Percentiles rank a stretch among this genome's conserved stretches.
phyloP scores from a whole-genome alignment of 116 monocot genomes.

The Trichopus zeylanicus region DNA sequence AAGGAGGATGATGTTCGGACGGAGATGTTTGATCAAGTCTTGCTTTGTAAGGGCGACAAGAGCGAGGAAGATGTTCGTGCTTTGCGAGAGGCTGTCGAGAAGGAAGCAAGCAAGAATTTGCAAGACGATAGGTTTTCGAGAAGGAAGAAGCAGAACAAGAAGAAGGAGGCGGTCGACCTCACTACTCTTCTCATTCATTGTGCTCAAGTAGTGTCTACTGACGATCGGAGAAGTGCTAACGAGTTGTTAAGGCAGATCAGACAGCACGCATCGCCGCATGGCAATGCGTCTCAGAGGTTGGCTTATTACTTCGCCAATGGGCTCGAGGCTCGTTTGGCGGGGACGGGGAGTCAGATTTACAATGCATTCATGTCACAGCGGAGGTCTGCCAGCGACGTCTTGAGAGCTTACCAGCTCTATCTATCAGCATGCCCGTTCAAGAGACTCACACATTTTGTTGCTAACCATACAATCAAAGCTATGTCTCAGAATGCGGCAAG shows the following conservation, averaged over 20 bases:
- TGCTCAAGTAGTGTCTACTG: conserved; percentile 75
- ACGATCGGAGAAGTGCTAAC: conserved; percentile 48
- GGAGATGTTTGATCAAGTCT: conserved; percentile 2
- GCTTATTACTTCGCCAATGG: conserved; percentile 81
- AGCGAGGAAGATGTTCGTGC: not conserved
- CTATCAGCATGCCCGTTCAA: conserved; percentile 72
- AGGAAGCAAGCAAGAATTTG: conserved; percentile 11
- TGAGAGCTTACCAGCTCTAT: conserved; percentile 83
- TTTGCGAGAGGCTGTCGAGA: conserved; percentile 26
- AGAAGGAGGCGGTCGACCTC: conserved; percentile 51
- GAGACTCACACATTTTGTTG: conserved; percentile 53
- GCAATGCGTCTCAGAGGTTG: conserved; percentile 67
- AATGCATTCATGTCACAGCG: conserved; percentile 43
- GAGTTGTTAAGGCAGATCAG: conserved; percentile 74
- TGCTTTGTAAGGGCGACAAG: conserved; percentile 2
- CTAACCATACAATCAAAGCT: conserved; percentile 60
- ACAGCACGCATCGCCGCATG: conserved; percentile 44
- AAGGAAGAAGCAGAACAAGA: conserved; percentile 25
- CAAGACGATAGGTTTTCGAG: no score
- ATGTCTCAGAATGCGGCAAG: conserved; percentile 31
- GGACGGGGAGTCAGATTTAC: conserved; percentile 68
- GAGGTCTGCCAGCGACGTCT: conserved; percentile 30
- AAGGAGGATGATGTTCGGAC: conserved; percentile 2
- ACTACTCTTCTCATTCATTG: conserved; percentile 75
- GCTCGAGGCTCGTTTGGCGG: conserved; percentile 76